Percentiles rank a stretch among this genome's conserved stretches.
Evolutionary conservation across 306 rosid species (phyloP).

Genomic region (Dalbergia cochinchinensis): DNA sequence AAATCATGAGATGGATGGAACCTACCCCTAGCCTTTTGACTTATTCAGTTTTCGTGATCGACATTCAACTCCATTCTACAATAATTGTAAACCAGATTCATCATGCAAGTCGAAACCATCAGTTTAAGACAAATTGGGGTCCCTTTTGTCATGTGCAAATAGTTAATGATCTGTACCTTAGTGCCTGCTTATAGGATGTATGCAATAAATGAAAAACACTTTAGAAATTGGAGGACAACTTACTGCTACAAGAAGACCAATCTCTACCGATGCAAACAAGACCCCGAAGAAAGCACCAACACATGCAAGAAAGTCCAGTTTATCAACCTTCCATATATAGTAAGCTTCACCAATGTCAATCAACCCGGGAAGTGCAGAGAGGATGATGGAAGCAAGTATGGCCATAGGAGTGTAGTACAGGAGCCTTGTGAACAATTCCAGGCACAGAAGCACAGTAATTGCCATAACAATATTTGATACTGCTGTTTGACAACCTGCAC

Average conservation of each 20-base stretch:
- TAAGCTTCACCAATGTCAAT: constrained; percentile 65
- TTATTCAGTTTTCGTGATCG: not conserved
- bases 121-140: constrained; percentile 14
- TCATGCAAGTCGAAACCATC: not conserved
- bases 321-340: constrained; percentile 85
- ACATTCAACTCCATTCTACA: constrained; percentile 14
- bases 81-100: constrained; percentile 3
- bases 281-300: constrained; percentile 83
- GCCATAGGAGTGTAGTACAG: constrained; percentile 83
- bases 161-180: constrained; percentile 8
- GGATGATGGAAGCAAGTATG: constrained; percentile 86
- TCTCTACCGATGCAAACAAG: constrained; percentile 71
- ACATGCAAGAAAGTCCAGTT: constrained; percentile 80
- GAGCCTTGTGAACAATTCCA: constrained; percentile 73
- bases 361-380: constrained; percentile 88
- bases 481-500: constrained; percentile 77
- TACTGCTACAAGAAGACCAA: constrained; percentile 80
- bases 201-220: not conserved
- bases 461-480: constrained; percentile 89
- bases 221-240: constrained; percentile 24
- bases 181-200: not conserved
- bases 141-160: constrained; percentile 1
- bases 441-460: constrained; percentile 65
- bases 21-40: not conserved
- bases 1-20: constrained; percentile 32